These are phyloP conservation scores for Aspergillus cejpii DNA, from an alignment of 2,329 filamentous ascomycete genomes.

Conservation along the genomic window DNA sequence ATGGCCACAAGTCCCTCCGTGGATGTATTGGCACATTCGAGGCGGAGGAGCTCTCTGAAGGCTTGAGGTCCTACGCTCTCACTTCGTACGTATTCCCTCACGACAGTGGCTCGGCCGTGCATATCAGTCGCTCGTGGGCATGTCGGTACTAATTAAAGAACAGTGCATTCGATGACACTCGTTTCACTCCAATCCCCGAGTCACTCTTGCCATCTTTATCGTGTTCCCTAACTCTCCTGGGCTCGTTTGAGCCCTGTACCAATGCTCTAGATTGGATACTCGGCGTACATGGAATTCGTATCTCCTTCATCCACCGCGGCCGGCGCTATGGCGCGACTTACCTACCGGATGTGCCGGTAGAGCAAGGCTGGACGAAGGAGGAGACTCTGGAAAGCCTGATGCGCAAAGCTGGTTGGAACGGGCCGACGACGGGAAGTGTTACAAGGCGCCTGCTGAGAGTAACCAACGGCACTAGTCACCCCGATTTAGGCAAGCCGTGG, in stretches of 20 bases:
- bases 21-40: constrained; percentile 97
- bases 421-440: constrained; percentile 39
- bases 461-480: constrained; percentile 31
- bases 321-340: constrained; percentile 79
- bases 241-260: constrained; percentile 69
- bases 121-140: background rate
- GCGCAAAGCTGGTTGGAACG: constrained; percentile 89
- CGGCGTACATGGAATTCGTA: constrained; percentile 77
- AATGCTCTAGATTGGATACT: constrained; percentile 78
- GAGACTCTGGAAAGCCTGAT: constrained; percentile 85
- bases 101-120: constrained; percentile 1
- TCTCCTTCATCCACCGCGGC: constrained; percentile 70
- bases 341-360: constrained; percentile 79
- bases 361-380: constrained; percentile 94
- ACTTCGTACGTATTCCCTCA: constrained; percentile 54
- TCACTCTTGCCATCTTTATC: constrained; percentile 44
- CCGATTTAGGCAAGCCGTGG: constrained; percentile 50
- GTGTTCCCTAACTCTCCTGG: constrained; percentile 70
- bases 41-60: constrained; percentile 62
- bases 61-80: constrained; percentile 72
- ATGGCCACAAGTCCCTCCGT: constrained; percentile 62
- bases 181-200: constrained; percentile 53
- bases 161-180: constrained; percentile 58
- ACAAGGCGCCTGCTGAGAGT: constrained; percentile 35
- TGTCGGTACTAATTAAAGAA: constrained; percentile 3